Conservation (phyloP, 129 eudicot genomes). For the Flaveria trinervia region DNA sequence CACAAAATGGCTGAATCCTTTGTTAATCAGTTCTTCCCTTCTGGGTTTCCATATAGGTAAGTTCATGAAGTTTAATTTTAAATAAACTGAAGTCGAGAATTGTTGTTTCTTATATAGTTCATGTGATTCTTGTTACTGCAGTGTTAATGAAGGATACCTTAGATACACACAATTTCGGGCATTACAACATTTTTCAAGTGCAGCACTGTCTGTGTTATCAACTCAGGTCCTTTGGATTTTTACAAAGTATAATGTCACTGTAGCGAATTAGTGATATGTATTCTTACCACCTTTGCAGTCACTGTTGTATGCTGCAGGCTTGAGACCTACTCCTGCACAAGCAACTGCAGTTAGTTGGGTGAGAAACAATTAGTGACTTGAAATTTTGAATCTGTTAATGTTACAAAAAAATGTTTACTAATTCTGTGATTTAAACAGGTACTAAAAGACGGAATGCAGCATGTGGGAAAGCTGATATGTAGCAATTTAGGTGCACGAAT, state of each 20-base stretch:
- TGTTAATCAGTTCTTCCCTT: slow-evolving; percentile 77
- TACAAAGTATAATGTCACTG: background rate
- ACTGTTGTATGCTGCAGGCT: slow-evolving; percentile 94
- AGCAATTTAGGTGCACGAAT: slow-evolving; percentile 90
- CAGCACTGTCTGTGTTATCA: slow-evolving; percentile 87
- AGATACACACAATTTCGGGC: slow-evolving; percentile 94
- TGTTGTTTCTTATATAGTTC: background rate
- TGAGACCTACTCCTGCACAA: slow-evolving; percentile 98
- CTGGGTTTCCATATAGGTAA: slow-evolving; percentile 91
- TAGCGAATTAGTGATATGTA: background rate
- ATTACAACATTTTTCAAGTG: slow-evolving; percentile 86
- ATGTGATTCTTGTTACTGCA: slow-evolving; percentile 41
- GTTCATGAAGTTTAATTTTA: background rate
- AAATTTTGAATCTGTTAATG: background rate
- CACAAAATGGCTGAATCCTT: slow-evolving; percentile 77
- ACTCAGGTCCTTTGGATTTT: slow-evolving; percentile 76
- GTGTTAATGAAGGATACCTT: slow-evolving; percentile 95
- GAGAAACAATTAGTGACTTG: slow-evolving; percentile 23
- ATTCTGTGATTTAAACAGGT: slow-evolving; percentile 45
- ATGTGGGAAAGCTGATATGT: slow-evolving; percentile 84
- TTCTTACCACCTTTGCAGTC: slow-evolving; percentile 65
- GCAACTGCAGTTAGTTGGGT: slow-evolving; percentile 99
- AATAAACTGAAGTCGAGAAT: background rate
- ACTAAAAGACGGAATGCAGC: slow-evolving; percentile 95
- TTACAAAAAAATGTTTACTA: background rate